phyloP scores from a whole-genome alignment of 208 protist species.

The Vickermania spadyakhi region DNA sequence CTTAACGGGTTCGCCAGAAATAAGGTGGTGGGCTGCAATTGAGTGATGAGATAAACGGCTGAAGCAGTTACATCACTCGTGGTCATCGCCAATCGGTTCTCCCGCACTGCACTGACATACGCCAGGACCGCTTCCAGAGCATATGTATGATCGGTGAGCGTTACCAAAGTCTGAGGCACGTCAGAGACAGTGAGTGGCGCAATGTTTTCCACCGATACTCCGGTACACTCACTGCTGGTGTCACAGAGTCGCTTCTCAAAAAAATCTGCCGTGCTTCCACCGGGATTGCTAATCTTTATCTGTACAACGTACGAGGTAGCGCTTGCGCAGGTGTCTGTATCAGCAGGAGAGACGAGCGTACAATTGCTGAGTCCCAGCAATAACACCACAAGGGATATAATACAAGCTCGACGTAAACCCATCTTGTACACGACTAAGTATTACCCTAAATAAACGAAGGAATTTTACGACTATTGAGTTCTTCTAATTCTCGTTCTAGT shows the following conservation, averaged over 20 bases:
- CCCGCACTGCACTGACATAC: conserved; percentile 31
- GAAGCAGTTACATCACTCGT: not conserved
- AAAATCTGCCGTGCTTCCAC: not conserved
- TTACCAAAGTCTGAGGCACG: too few species aligned
- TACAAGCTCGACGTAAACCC: too few species aligned
- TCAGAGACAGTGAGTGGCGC: too few species aligned
- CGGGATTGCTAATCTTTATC: not conserved
- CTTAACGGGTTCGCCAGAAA: conserved; percentile 42
- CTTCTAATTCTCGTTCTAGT: too few species aligned
- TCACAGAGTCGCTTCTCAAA: conserved; percentile 10
- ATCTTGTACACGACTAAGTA: too few species aligned
- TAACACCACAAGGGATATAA: too few species aligned
- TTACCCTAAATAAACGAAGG: too few species aligned
- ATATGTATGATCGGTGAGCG: conserved; percentile 16
- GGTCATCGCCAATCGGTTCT: not conserved
- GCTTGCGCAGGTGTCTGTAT: too few species aligned
- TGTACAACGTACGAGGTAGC: conserved; percentile 1
- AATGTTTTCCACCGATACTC: conserved; percentile 9
- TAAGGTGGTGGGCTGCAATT: conserved; percentile 2
- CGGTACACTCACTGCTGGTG: conserved; percentile 3
- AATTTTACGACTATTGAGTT: too few species aligned
- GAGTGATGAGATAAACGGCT: not conserved
- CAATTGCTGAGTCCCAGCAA: too few species aligned
- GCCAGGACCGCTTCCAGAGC: conserved; percentile 36
- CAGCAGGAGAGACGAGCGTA: too few species aligned